These are phyloP conservation scores for Nakazawaea siamensis DNA, from an alignment of 805 yeast species.

Conservation along the genomic window DNA sequence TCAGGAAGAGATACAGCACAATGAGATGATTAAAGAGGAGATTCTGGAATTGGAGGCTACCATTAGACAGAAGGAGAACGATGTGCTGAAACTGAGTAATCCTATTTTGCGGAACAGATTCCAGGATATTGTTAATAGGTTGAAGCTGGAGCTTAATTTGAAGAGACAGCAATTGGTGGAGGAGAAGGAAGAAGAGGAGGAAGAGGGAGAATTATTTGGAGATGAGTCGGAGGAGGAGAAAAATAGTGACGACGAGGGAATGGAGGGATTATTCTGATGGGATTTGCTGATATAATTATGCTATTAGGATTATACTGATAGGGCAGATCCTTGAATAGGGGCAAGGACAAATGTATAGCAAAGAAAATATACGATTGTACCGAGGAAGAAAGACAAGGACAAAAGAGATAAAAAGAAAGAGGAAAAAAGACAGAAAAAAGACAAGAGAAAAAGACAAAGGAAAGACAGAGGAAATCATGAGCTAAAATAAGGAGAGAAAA, in stretches of 20 bases:
- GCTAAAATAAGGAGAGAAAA: conserved; percentile 21
- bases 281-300: no score
- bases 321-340: no score
- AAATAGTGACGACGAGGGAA: conserved; percentile 24
- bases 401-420: no score
- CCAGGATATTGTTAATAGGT: conserved; percentile 67
- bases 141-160: conserved; percentile 74
- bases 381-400: no score
- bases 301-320: no score
- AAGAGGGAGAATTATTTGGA: conserved; percentile 22
- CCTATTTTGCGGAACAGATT: conserved; percentile 85
- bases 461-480: no score
- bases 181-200: conserved; percentile 21
- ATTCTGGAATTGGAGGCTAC: conserved; percentile 74
- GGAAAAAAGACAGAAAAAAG: conserved; percentile 14
- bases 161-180: conserved; percentile 59
- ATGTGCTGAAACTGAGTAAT: conserved; percentile 66
- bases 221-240: conserved; percentile 24
- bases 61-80: conserved; percentile 64
- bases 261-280: no score
- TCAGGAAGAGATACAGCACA: conserved; percentile 48
- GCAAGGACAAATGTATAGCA: no score
- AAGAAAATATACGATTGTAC: no score
- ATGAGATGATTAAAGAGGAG: conserved; percentile 76
- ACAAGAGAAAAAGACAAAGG: conserved; percentile 11